Evolutionary conservation across 257 asterid species (phyloP), one percentile per base, ranked within the genome.

Genomic region (Gentiana straminea): DNA sequence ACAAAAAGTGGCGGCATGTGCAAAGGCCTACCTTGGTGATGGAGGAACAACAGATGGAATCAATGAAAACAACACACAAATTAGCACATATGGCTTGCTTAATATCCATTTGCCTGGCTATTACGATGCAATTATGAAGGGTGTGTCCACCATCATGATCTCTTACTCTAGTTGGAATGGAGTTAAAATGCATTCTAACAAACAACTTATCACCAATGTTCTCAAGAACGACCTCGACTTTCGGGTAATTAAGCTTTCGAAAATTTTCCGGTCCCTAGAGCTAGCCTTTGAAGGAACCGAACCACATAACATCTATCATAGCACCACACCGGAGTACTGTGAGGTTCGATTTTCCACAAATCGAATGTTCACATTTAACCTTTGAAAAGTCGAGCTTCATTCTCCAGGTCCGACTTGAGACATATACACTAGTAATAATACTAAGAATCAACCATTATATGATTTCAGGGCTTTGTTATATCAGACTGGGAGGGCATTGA

Each of bases 141-240:
- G 95, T 12, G 92, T 86, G 1, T 80, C 81, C 0, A 74, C 84
- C 0, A 58, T 86, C 54, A 86, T 86, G 89, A 8, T 83, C 68
- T 86, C 95, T 35, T 86, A 86, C 66, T 80, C 95, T 3, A 86
- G 95, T 61, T 78, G 82, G 86, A 86, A 86, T 4, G 95, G 95
- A 0, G 12, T 60, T 8, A 86, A 83, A 64, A 86, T 86, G 95
- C 91, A 82, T 54, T 63, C 84, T 34, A 80, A 86, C 55, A 79
- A 68, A n/a, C 71, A 80, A 5, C 84, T 86, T 38, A 73, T 86
- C 75, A 78, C 95, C 0, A 83, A 71, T 0, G 76, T 70, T 62
- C 95, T 86, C 49, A 86, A 86, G 65, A 71, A 76, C 37, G 80
- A 13, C 6, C 64, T 80, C 49, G 76, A 35, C 33, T 86, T 86